Evolutionary conservation across 768 basidiomycete genomes (phyloP), one percentile per base, ranked within the genome.

Genomic region (Tephrocybe rancida): DNA sequence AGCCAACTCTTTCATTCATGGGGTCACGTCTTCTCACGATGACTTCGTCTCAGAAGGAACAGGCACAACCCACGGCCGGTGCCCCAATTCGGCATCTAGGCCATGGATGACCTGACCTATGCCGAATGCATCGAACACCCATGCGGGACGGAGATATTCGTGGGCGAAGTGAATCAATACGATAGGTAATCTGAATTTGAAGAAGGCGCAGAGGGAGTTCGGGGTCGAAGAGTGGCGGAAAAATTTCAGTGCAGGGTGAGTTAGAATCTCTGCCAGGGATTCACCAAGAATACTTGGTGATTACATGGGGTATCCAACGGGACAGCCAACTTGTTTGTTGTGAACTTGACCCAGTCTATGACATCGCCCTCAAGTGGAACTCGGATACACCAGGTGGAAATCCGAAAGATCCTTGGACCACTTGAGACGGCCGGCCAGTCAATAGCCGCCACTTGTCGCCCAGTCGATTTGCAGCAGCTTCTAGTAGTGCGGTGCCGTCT

Each of bases 381-480:
- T 10, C 49, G 49, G 13, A 50, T 50, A 43, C 41, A 43, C 49
- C 49, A 53, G 46, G 38, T 47, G 11, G 44, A 24, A 32, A 34
- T 16, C n/a, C n/a, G n/a, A n/a, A n/a, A n/a, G n/a, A n/a, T 47
- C 46, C 14, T 47, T 47, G 14, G 46, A 47, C 45, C 44, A 50
- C 35, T 56, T 49, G 2, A 50, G 44, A 16, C 49, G 48, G 10
- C 54, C 54, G 2, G 54, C 54, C n/a, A n/a, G n/a, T n/a, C 18
- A 55, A 42, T 22, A 55, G 48, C 13, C 54, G 48, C 54, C 54
- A 55, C 27, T 55, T 55, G 3, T 49, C 25, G 32, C 44, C 34
- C 34, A 55, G 5, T 2, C 54, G 48, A 14, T 39, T 45, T 11
- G 48, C 54, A 1, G 54, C 48, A 1, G 34, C 48, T 18, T 55